A percentile compares a stretch with the other conserved stretches of the same genome.
Conservation (phyloP, 2,329 filamentous ascomycete species). For the Leptodontidium sp. region DNA sequence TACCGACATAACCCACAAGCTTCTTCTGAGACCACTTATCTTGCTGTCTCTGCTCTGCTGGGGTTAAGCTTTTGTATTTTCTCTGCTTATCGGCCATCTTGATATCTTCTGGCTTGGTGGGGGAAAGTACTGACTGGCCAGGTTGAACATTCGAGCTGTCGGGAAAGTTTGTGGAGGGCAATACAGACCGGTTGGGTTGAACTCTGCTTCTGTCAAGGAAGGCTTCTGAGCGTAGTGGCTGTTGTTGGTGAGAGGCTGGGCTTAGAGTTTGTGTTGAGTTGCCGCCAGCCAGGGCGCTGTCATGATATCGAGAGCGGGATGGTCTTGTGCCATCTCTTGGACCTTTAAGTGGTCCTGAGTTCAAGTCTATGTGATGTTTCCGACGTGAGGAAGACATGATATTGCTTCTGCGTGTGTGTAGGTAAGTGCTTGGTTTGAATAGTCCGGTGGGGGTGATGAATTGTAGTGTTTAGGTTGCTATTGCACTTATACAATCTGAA, state of each 20-base stretch:
- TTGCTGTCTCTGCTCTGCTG: background rate
- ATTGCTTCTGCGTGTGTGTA: background rate
- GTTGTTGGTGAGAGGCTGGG: too few species aligned
- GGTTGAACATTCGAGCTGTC: background rate
- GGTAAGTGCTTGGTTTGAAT: background rate
- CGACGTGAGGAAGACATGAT: background rate
- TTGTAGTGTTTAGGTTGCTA: background rate
- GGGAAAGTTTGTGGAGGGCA: background rate
- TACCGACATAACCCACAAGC: background rate
- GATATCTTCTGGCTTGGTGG: background rate
- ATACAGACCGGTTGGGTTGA: background rate
- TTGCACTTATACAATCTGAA: background rate
- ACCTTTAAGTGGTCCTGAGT: background rate
- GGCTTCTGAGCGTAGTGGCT: too few species aligned
- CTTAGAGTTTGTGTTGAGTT: background rate
- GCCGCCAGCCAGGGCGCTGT: background rate
- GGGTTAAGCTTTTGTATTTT: background rate
- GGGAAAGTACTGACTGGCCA: too few species aligned
- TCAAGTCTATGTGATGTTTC: background rate
- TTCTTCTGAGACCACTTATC: background rate
- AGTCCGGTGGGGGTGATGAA: background rate
- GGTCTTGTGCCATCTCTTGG: background rate
- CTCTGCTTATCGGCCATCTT: slow-evolving; percentile 2
- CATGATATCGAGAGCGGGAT: background rate
- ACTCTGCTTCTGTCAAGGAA: background rate